Evolutionary conservation across 257 asterid species (phyloP), one percentile per base, ranked within the genome.

Genomic region (Forsythia viridissima): DNA sequence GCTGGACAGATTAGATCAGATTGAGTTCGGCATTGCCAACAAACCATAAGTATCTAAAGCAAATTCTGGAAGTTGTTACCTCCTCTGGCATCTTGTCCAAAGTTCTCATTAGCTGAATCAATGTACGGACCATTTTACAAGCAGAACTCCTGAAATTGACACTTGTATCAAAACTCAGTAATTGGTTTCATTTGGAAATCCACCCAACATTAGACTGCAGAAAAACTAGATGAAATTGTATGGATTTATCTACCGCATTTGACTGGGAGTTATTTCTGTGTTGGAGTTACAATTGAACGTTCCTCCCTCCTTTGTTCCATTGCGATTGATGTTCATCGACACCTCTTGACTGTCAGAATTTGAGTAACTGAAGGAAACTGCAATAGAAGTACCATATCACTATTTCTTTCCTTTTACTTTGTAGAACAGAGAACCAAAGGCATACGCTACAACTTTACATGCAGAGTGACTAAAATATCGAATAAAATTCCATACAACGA

Each of bases 11-110:
- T 84, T 24, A 76, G 79, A 66, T 76, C 13, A 71, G 42, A 36
- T 55, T 43, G 63, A 71, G 37, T 51, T 79, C 65, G 85, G 82
- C 74, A 80, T 16, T 63, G 63, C 55, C 11, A 73, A 59, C 52
- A 80, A 57, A 52, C 43, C 18, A 73, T 6, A 46, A 52, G 67
- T 73, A 8, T 20, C 70, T 72, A 38, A 38, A 67, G 80, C 75
- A 36, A 69, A 61, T 39, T 74, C 72, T 59, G 78, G 79, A 79
- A 73, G 75, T 30, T 18, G 37, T 42, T 75, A 93, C 97, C 98
- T 95, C 97, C 76, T 92, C 93, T 59, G 98, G 98, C 97, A 95
- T 90, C 93, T 95, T 90, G 83, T 93, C 98, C 70, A 93, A 88
- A 78, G 98, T 95, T 86, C 99, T 91, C 99, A 95, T 93, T 72